A percentile compares a stretch with the other conserved stretches of the same genome.
These are phyloP conservation scores for Periconia macrospinosa DNA, from an alignment of 2,329 filamentous ascomycete species.

Conservation along the genomic window DNA sequence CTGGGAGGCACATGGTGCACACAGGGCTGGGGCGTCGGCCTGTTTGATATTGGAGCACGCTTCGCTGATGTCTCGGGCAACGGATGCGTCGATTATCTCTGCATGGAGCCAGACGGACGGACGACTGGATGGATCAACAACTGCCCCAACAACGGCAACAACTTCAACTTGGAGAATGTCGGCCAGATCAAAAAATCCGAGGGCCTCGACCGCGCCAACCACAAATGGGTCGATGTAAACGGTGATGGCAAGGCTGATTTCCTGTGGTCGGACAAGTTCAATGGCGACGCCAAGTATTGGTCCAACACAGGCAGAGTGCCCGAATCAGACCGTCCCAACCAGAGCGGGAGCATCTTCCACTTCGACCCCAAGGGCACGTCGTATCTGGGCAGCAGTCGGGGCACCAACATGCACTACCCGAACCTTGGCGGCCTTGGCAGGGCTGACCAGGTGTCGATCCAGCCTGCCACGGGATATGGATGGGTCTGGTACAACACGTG, in stretches of 20 bases:
- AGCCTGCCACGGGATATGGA: background rate
- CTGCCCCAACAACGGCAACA: slow-evolving; percentile 33
- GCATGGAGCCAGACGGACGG: slow-evolving; percentile 9
- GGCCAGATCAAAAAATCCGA: slow-evolving; percentile 13
- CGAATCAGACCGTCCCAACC: too few relatives aligned
- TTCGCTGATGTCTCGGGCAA: slow-evolving; percentile 36
- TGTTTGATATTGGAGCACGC: slow-evolving; percentile 30
- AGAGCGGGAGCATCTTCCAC: slow-evolving; percentile 8
- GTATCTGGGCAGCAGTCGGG: slow-evolving; percentile 6
- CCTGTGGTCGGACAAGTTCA: slow-evolving; percentile 37
- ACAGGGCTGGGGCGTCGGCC: slow-evolving; percentile 25
- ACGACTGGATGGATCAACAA: slow-evolving; percentile 11
- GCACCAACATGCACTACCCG: slow-evolving; percentile 15
- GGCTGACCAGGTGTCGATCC: slow-evolving; percentile 5
- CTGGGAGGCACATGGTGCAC: slow-evolving; percentile 12
- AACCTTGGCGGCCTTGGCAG: slow-evolving; percentile 3
- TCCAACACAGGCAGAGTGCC: slow-evolving; percentile 28
- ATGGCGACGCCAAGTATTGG: slow-evolving; percentile 34
- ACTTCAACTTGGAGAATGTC: slow-evolving; percentile 20
- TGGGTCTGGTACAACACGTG: background rate
- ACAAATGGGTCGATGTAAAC: slow-evolving; percentile 45
- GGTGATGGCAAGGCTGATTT: slow-evolving; percentile 40
- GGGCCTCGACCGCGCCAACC: slow-evolving; percentile 38
- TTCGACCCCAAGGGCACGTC: slow-evolving; percentile 7
- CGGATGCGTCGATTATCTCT: slow-evolving; percentile 18